Base-by-base conservation (phyloP, 192 early-diverging fungal species). In the Entomortierella beljakovae region DNA sequence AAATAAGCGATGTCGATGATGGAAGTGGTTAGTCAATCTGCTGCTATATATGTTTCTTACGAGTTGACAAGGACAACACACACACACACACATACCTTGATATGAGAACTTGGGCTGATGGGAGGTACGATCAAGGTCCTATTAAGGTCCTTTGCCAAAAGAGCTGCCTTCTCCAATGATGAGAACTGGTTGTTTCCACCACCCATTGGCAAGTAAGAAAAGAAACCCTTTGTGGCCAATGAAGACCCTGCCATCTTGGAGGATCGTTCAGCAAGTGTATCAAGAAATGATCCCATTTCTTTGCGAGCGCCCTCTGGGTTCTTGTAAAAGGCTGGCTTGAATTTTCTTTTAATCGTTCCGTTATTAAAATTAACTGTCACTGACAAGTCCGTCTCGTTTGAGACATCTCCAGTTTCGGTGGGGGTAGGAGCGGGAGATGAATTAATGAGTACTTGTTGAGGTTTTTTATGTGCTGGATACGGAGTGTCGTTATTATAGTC, bases 161-260 rank as follows among this genome's bases (percentile, higher is more conserved):
- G 29, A 2, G 75, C 75, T 16, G 75, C 75, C 40, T 60, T 69
- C 31, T 79, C 67, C 3, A 79, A 62, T 0, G 75, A 64, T 1
- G 75, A 65, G 40, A 79, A 79, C 51, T 79, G 75, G 51, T 79
- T 79, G 57, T 79, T 79, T 3, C 75, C 68, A 10, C 75, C 75
- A 22, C 75, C 75, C 75, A 79, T 79, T 3, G 75, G 75, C 57
- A 79, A 16, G 15, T 79, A 79, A 1, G 55, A 50, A 35, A 79
- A 64, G 37, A 65, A 79, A 9, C 26, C 28, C n/a, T 68, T 34
- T 13, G 64, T 64, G 2, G 59, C 31, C 29, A 29, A 58, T 11
- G 57, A 15, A 33, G 57, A 37, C 57, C 10, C 6, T 15, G 43
- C 13, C 13, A 8, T 13, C 37, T 38, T 11, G 43, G 11, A 20